phyloP scores from a whole-genome alignment of 192 early-diverging fungal species.

The Entrophospora sp. region DNA sequence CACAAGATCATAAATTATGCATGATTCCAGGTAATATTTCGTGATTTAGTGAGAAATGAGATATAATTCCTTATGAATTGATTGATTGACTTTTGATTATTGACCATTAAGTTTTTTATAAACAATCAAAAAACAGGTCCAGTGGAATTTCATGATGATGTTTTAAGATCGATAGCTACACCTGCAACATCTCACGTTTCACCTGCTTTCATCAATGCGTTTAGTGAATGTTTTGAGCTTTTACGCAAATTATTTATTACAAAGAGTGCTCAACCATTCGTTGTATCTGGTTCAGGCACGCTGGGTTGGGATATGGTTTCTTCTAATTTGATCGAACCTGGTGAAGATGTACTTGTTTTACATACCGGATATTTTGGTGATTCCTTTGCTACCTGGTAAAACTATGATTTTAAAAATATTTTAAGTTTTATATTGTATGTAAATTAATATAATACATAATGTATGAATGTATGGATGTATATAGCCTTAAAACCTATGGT shows the following conservation, averaged over 20 bases:
- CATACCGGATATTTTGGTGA: constrained; percentile 96
- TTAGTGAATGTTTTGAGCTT: constrained; percentile 82
- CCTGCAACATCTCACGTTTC: constrained; percentile 90
- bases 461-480: no score
- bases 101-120: background rate
- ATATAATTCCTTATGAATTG: no score
- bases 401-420: no score
- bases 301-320: constrained; percentile 97
- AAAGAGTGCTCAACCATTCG: constrained; percentile 80
- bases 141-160: constrained; percentile 87
- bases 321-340: constrained; percentile 82
- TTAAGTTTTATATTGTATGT: no score
- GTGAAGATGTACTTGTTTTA: constrained; percentile 80
- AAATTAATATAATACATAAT: no score
- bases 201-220: constrained; percentile 77
- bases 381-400: constrained; percentile 83
- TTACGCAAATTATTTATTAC: constrained; percentile 72
- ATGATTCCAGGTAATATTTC: constrained; percentile 18
- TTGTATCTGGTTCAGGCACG: constrained; percentile 93
- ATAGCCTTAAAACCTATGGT: constrained; percentile 77
- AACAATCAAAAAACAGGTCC: constrained; percentile 50
- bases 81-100: no score
- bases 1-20: constrained; percentile 14
- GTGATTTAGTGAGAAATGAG: no score
- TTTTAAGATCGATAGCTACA: constrained; percentile 77